phyloP scores from a whole-genome alignment of 345 rosid genomes.

The Salix exigua region DNA sequence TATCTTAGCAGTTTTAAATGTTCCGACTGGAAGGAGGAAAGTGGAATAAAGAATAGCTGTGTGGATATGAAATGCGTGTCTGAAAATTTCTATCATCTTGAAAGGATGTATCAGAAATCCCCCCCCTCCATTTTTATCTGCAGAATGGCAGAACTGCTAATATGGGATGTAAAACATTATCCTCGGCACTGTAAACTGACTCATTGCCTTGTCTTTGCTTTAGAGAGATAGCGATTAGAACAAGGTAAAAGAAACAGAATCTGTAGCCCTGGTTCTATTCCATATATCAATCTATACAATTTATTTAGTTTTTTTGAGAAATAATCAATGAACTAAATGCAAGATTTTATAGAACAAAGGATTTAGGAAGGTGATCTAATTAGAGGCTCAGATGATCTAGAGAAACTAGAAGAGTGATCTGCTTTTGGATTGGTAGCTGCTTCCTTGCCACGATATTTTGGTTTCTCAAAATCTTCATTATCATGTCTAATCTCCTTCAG shows the following conservation, averaged over 20 bases:
- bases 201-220: neutral
- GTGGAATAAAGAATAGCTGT: slow-evolving; percentile 7
- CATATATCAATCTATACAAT: slow-evolving; percentile 36
- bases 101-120: neutral
- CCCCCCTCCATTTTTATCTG: neutral
- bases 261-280: slow-evolving; percentile 5
- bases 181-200: neutral
- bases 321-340: slow-evolving; percentile 14
- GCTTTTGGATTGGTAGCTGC: slow-evolving; percentile 25
- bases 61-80: neutral
- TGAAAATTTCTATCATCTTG: neutral
- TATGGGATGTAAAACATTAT: neutral
- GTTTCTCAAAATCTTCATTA: slow-evolving; percentile 44
- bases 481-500: slow-evolving; percentile 56
- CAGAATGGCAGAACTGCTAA: slow-evolving; percentile 2
- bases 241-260: slow-evolving; percentile 7
- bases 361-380: slow-evolving; percentile 42
- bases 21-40: slow-evolving; percentile 13
- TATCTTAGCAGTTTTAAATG: slow-evolving; percentile 21
- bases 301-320: slow-evolving; percentile 21
- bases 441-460: slow-evolving; percentile 28
- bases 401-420: slow-evolving; percentile 61
- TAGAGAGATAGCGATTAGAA: neutral
- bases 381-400: slow-evolving; percentile 58
- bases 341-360: slow-evolving; percentile 9